Conservation (phyloP, 345 rosid species). For the Salix purpurea region DNA sequence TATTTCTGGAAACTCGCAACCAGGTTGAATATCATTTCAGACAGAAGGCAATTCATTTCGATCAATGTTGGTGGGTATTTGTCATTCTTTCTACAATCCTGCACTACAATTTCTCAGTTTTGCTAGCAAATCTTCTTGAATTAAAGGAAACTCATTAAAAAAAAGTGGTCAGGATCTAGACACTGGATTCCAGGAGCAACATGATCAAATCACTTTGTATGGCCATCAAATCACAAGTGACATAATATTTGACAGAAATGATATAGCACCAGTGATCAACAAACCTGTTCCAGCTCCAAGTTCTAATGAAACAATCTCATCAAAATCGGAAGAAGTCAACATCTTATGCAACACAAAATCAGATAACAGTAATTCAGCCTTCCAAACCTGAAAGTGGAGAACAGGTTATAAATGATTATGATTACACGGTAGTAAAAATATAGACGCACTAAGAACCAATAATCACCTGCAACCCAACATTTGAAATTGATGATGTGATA, state of each 20-base stretch:
- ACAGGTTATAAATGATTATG: neutral
- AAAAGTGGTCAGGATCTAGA: neutral
- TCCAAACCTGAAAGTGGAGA: constrained; percentile 68
- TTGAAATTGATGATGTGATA: constrained; percentile 67
- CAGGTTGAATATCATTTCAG: neutral
- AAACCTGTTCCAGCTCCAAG: constrained; percentile 96
- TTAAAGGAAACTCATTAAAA: no score
- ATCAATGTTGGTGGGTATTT: neutral
- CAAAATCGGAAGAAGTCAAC: constrained; percentile 53
- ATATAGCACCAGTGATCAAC: neutral
- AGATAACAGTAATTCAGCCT: constrained; percentile 66
- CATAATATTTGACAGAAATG: neutral
- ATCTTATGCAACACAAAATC: constrained; percentile 76
- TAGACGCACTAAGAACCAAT: constrained; percentile 3
- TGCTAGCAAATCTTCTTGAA: no score
- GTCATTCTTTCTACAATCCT: neutral
- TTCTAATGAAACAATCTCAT: constrained; percentile 49
- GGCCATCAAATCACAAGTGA: neutral
- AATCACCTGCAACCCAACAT: constrained; percentile 78
- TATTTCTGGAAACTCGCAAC: neutral
- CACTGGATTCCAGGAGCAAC: neutral
- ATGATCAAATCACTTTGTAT: neutral
- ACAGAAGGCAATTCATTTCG: neutral
- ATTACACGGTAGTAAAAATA: neutral
- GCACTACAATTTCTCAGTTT: neutral